phyloP scores from a whole-genome alignment of 116 monocot genomes.

The Iris pallida region DNA sequence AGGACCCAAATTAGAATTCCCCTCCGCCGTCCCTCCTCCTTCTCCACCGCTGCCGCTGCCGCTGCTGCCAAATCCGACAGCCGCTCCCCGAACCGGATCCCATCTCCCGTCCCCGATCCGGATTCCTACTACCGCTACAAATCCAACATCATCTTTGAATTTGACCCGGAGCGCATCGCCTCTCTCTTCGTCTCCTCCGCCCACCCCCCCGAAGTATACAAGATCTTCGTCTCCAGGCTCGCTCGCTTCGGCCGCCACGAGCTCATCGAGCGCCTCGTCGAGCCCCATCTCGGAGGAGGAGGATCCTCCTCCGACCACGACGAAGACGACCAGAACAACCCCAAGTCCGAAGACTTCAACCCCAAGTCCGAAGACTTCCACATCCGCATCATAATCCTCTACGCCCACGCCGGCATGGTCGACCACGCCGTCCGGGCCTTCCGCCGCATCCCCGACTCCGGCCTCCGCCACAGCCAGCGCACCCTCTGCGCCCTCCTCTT shows the following conservation, averaged over 20 bases:
- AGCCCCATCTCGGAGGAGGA: neutral
- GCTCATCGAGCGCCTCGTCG: conserved; percentile 39
- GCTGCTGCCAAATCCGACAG: neutral
- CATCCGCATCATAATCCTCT: conserved; percentile 45
- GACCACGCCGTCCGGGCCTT: conserved; percentile 38
- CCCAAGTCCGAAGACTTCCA: conserved; percentile 42
- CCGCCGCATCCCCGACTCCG: conserved; percentile 17
- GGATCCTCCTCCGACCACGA: conserved; percentile 27
- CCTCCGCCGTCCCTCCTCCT: neutral
- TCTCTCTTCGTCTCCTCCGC: conserved; percentile 27
- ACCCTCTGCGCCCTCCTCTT: conserved; percentile 58
- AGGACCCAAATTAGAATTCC: conserved; percentile 3
- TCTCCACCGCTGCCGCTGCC: neutral
- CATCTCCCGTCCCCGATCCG: conserved; percentile 3
- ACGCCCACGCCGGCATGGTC: conserved; percentile 38
- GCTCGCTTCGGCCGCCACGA: conserved; percentile 25
- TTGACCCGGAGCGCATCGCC: conserved; percentile 26
- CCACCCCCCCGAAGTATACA: conserved; percentile 15
- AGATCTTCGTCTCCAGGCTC: conserved; percentile 20
- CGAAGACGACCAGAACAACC: no score
- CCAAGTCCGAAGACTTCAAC: conserved; percentile 9
- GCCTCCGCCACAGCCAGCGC: conserved; percentile 31
- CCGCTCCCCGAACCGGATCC: neutral
- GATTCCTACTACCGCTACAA: conserved; percentile 14
- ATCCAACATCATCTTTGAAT: conserved; percentile 25